These are phyloP conservation scores for Exophiala aquamarina DNA, from an alignment of 2,329 filamentous ascomycete genomes.

Conservation along the genomic window DNA sequence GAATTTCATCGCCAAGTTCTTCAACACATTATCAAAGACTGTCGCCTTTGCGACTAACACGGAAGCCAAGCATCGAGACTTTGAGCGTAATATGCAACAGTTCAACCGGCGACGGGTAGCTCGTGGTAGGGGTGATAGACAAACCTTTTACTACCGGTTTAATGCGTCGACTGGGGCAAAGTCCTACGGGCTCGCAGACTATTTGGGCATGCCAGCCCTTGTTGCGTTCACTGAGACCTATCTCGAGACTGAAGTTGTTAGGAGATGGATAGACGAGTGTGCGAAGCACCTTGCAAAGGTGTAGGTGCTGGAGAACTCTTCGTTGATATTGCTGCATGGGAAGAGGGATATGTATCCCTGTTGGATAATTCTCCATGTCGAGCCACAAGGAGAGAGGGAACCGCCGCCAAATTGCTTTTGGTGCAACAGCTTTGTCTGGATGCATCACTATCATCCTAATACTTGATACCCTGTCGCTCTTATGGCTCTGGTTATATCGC, in stretches of 20 bases:
- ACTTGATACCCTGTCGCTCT: too few relatives aligned
- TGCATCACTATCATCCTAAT: too few relatives aligned
- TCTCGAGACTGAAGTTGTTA: constrained; percentile 10
- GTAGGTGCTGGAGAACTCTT: background rate
- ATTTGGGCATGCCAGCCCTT: constrained; percentile 16
- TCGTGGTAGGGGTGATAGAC: background rate
- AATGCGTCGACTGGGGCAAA: constrained; percentile 17
- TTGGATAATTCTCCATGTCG: too few relatives aligned
- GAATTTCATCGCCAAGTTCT: constrained; percentile 8
- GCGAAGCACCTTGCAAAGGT: constrained; percentile 16
- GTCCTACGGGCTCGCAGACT: constrained; percentile 16
- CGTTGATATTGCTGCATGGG: constrained; percentile 10
- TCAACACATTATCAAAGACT: constrained; percentile 18
- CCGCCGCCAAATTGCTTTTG: too few relatives aligned
- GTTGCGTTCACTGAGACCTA: constrained; percentile 19
- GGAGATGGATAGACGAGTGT: constrained; percentile 15
- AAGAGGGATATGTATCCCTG: too few relatives aligned
- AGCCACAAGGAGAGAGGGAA: too few relatives aligned
- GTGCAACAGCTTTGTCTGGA: too few relatives aligned
- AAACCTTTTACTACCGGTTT: constrained; percentile 17
- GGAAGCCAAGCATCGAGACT: constrained; percentile 25
- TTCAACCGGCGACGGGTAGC: constrained; percentile 8
- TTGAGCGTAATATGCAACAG: constrained; percentile 21
- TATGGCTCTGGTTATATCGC: too few relatives aligned
- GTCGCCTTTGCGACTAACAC: constrained; percentile 23